A percentile compares a stretch with the other conserved stretches of the same genome.
Evolutionary conservation across 768 basidiomycete genomes (phyloP).

Genomic region (Hericium coralloides): DNA sequence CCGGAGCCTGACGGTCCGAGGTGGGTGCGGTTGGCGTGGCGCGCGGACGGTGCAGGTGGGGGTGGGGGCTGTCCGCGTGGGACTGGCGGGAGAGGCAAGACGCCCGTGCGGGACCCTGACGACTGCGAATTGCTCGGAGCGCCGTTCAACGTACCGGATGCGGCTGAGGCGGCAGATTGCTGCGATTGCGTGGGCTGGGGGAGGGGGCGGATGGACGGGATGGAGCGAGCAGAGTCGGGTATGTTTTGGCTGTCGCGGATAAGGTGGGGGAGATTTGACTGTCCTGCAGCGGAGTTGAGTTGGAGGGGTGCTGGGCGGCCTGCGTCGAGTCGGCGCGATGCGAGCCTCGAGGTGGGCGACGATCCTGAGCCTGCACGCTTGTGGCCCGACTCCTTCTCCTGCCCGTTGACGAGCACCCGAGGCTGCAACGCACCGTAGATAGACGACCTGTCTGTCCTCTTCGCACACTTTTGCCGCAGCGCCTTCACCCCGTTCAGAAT

Average conservation of each 20-base stretch:
- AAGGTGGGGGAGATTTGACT: conserved; percentile 63
- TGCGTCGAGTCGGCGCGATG: conserved; percentile 32
- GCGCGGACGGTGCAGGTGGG: conserved; percentile 25
- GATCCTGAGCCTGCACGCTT: conserved; percentile 12
- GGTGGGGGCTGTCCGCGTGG: conserved; percentile 51
- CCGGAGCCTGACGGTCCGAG: conserved; percentile 19
- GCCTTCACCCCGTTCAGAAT: conserved; percentile 79
- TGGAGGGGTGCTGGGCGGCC: conserved; percentile 78
- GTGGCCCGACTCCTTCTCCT: conserved; percentile 13
- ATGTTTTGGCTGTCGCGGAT: conserved; percentile 47
- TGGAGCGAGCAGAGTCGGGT: conserved; percentile 40
- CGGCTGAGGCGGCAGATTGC: conserved; percentile 17
- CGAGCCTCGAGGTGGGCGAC: conserved; percentile 16
- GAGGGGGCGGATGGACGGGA: conserved; percentile 32
- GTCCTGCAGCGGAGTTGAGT: conserved; percentile 40
- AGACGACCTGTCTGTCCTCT: conserved; percentile 6
- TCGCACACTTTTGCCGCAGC: conserved; percentile 51
- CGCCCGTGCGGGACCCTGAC: conserved; percentile 35
- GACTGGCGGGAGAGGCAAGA: conserved; percentile 62
- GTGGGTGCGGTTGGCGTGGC: conserved; percentile 18
- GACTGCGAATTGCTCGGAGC: conserved; percentile 26
- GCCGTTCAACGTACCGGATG: conserved; percentile 10
- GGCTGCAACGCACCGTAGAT: not conserved
- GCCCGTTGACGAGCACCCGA: conserved; percentile 4
- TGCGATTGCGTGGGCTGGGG: conserved; percentile 30